Percentiles rank a stretch among this genome's conserved stretches.
These are phyloP conservation scores for Apiospora phragmitis DNA, from an alignment of 2,329 filamentous ascomycete species.

Conservation along the genomic window DNA sequence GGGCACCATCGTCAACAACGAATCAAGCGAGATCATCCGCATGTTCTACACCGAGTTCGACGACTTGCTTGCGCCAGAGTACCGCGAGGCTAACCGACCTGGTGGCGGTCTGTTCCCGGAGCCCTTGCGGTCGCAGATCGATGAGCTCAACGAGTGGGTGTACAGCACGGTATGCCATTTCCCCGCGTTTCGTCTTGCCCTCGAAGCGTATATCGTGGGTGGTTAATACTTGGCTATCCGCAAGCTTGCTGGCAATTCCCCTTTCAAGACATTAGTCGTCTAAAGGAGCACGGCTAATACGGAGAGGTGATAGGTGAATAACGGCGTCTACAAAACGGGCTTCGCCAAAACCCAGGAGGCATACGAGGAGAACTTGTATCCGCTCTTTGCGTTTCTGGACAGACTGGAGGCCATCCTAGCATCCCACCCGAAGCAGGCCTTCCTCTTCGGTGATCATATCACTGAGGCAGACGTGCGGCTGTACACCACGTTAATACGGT, in stretches of 20 bases:
- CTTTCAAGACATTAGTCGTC: neutral
- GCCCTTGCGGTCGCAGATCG: conserved; percentile 55
- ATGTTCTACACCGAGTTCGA: conserved; percentile 81
- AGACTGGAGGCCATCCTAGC: conserved; percentile 47
- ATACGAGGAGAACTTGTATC: conserved; percentile 62
- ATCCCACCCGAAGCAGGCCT: conserved; percentile 45
- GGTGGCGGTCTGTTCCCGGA: conserved; percentile 59
- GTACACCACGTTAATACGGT: conserved; percentile 66
- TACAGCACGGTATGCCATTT: conserved; percentile 44
- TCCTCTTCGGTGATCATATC: conserved; percentile 59
- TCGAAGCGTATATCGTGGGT: neutral
- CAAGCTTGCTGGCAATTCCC: neutral
- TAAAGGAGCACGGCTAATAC: neutral
- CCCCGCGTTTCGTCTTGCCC: too few relatives aligned
- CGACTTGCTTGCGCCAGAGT: conserved; percentile 50
- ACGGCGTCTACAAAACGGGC: conserved; percentile 56
- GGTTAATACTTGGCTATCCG: neutral
- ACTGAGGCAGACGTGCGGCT: conserved; percentile 71
- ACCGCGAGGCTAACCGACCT: conserved; percentile 50
- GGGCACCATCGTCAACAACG: conserved; percentile 77
- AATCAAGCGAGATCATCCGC: conserved; percentile 80
- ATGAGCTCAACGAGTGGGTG: conserved; percentile 67
- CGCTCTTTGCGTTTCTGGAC: conserved; percentile 66
- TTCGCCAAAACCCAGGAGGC: conserved; percentile 67
- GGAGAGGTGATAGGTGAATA: conserved; percentile 32